Base-by-base conservation (phyloP, 1,139 yeast species). In the Diutina siamensis region DNA sequence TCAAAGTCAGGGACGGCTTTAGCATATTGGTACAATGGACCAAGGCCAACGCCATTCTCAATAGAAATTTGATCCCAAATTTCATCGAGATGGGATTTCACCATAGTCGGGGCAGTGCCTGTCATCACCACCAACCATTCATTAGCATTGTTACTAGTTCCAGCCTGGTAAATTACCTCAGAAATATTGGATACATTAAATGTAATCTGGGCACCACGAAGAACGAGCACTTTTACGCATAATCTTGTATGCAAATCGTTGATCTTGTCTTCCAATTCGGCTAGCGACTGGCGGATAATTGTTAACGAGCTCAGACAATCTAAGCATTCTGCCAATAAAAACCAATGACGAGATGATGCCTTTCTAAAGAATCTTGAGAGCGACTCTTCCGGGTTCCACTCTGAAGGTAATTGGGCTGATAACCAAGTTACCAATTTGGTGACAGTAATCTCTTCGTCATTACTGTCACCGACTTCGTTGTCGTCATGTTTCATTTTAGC, bases 151-250 rank as follows among this genome's bases (percentile, higher is more conserved):
- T 17, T 12, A 0, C 57, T n/a, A 40, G 67, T 66, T 46, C 69
- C 70, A 4, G 80, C 67, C 27, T 68, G 57, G 28, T 67, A 68
- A 21, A 84, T 63, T 27, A 86, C 62, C 31, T 75, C 70, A 0
- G 73, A 63, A 25, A 86, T 68, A 52, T 80, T 83, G 28, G 85
- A 75, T 53, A 74, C 73, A 61, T 87, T 88, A 61, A 74, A 81
- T 21, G 82, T 56, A 18, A 83, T 63, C 35, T 76, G 71, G 0
- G 92, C 72, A 0, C 42, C 22, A 13, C 42, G 20, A 18, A 38
- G 15, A 4, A 38, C 42, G 13, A 38, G 18, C 3, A 38, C 20
- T 9, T 17, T 22, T 3, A 38, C 20, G n/a, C 31, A 22, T 8
- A 8, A 18, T 10, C 32, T 27, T 17, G 20, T 25, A 13, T n/a